Evolutionary conservation across 306 rosid genomes (phyloP), one percentile per base, ranked within the genome.

Genomic region (Urtica urens): DNA sequence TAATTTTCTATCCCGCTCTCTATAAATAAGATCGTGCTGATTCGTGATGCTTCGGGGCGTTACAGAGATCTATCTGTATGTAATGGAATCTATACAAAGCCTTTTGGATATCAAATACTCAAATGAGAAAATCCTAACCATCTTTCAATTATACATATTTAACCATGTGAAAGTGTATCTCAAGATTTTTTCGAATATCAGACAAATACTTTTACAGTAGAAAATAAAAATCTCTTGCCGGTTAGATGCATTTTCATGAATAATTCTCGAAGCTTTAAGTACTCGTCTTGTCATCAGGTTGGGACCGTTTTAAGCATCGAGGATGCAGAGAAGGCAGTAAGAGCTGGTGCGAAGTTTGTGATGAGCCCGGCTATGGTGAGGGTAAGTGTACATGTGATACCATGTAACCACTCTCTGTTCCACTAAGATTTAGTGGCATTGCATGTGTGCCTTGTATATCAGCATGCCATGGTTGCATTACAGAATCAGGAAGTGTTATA

Each of bases 361-460:
- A 76, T 87, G 96, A 87, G 96, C 62, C 96, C 96, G 57, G 82
- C 76, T 38, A 60, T 42, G 60, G 86, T 87, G 39, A 87, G 70
- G 81, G 94, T 74, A 58, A 67, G 67, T 46, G 23, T 49, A 40
- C 51, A 39, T 19, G 35, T 26, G 14, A 16, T 15, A 24, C 21
- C 31, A 17, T 13, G 11, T 35, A 34, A 11, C 38, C 44, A 35
- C 10, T 25, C 17, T 13, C 38, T 23, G 19, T 22, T 20, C 40
- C 38, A 27, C 33, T 39, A 56, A 38, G 29, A 31, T 23, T 35
- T 58, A 57, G 28, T 41, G 23, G 49, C 21, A 33, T 48, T 42
- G 16, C 23, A n/a, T 51, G 28, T 23, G 5, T 23, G 40, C 51
- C 21, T 22, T 45, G 29, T 19, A 21, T 45, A 14, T 46, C 82